Conservation (phyloP, 345 rosid species). For the Eucalyptus cladocalyx region DNA sequence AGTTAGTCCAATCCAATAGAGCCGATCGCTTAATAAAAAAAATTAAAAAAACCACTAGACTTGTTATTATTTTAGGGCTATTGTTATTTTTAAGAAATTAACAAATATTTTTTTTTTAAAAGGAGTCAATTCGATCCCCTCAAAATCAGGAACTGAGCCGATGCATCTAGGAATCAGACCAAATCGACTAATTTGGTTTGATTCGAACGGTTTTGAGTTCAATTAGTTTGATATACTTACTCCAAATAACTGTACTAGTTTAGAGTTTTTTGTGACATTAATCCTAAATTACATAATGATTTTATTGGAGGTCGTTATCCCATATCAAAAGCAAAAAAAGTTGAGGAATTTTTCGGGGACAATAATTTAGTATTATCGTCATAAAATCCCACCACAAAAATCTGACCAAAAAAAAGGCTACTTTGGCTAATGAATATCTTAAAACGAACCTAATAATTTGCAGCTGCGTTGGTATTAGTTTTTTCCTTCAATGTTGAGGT, state of each 20-base stretch:
- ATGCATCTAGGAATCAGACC: fast-evolving
- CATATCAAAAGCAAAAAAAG: neutral
- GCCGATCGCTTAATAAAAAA: too few relatives aligned
- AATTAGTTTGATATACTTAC: too few relatives aligned
- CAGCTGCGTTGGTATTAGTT: too few relatives aligned
- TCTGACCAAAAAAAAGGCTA: neutral
- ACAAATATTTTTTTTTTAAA: too few relatives aligned
- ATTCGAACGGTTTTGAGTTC: fast-evolving
- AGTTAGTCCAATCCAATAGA: too few relatives aligned
- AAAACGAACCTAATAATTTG: neutral
- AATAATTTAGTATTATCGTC: neutral
- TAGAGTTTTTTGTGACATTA: too few relatives aligned
- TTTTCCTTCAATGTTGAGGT: too few relatives aligned
- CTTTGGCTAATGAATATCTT: neutral
- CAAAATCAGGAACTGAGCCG: fast-evolving
- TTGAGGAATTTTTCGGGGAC: neutral
- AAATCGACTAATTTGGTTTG: too few relatives aligned
- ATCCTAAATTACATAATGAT: neutral
- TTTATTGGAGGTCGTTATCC: neutral
- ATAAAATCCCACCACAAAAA: neutral
- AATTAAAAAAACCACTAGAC: too few relatives aligned
- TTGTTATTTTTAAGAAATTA: too few relatives aligned
- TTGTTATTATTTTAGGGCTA: too few relatives aligned
- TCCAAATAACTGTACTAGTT: fast-evolving
- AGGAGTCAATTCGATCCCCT: too few relatives aligned